These are phyloP conservation scores for Solanum lignicaule DNA, from an alignment of 257 asterid genomes.

Conservation along the genomic window DNA sequence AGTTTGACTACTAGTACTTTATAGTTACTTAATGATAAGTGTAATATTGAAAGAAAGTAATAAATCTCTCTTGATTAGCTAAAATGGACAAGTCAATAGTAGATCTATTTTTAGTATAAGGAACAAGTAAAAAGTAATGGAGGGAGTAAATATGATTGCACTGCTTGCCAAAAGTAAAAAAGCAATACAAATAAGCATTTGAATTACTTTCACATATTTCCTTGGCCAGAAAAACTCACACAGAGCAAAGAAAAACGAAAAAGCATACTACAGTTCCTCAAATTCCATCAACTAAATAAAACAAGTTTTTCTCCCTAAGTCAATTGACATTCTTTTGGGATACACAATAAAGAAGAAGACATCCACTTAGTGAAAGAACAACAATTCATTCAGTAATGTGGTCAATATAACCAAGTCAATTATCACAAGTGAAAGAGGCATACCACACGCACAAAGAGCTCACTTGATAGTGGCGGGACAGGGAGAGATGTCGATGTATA, in stretches of 20 bases:
- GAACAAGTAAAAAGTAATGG: neutral
- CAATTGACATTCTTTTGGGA: neutral
- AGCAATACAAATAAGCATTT: neutral
- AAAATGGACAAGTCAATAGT: neutral
- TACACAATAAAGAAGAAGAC: neutral
- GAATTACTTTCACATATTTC: neutral
- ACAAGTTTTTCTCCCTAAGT: neutral
- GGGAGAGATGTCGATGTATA: neutral
- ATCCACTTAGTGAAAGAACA: neutral
- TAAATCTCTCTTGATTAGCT: neutral
- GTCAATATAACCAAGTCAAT: neutral
- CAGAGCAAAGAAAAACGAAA: neutral
- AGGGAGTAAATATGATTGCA: neutral
- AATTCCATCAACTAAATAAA: neutral
- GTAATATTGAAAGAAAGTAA: neutral
- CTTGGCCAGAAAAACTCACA: neutral
- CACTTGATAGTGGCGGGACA: neutral
- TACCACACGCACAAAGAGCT: neutral
- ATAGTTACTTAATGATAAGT: neutral
- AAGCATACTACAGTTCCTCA: neutral
- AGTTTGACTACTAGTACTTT: neutral
- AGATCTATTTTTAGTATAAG: neutral
- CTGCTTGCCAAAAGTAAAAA: neutral
- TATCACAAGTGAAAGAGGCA: neutral
- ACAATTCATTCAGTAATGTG: neutral